These are phyloP conservation scores for Helichrysum umbraculigerum DNA, from an alignment of 129 eudicot species.

Conservation along the genomic window DNA sequence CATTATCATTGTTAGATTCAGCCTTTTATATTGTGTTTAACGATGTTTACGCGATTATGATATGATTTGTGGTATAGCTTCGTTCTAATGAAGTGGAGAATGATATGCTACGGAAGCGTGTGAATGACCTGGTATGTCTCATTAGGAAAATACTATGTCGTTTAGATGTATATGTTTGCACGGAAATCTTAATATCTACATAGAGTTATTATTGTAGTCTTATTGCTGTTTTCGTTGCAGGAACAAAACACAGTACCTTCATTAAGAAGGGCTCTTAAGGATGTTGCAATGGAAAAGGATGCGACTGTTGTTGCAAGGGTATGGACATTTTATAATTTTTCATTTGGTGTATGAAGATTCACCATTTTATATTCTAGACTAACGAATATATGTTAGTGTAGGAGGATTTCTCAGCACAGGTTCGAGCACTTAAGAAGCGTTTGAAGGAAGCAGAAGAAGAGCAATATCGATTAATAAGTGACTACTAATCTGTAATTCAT, in stretches of 20 bases:
- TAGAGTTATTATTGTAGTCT: not conserved
- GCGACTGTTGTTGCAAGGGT: constrained; percentile 99
- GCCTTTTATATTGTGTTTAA: constrained; percentile 1
- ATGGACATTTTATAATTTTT: constrained; percentile 12
- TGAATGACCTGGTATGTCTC: constrained; percentile 67
- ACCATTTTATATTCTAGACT: not conserved
- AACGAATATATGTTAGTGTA: constrained; percentile 41
- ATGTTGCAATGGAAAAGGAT: constrained; percentile 98
- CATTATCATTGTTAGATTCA: not conserved
- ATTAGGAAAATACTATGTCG: not conserved
- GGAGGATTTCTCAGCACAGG: constrained; percentile 95
- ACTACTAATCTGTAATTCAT: not conserved
- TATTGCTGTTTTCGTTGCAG: constrained; percentile 41
- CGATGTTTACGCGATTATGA: not conserved
- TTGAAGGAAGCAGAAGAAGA: constrained; percentile 97
- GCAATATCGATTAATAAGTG: constrained; percentile 67
- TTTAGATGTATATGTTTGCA: not conserved
- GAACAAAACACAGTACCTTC: constrained; percentile 86
- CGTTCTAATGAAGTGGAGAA: constrained; percentile 61
- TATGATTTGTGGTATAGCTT: constrained; percentile 53
- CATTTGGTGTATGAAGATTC: constrained; percentile 5
- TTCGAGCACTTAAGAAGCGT: constrained; percentile 85
- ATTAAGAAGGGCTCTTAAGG: constrained; percentile 87
- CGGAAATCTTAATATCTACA: not conserved
- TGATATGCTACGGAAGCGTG: constrained; percentile 57